Evolutionary conservation across 805 yeast species (phyloP), one percentile per base, ranked within the genome.

Genomic region (Metschnikowia shivogae): DNA sequence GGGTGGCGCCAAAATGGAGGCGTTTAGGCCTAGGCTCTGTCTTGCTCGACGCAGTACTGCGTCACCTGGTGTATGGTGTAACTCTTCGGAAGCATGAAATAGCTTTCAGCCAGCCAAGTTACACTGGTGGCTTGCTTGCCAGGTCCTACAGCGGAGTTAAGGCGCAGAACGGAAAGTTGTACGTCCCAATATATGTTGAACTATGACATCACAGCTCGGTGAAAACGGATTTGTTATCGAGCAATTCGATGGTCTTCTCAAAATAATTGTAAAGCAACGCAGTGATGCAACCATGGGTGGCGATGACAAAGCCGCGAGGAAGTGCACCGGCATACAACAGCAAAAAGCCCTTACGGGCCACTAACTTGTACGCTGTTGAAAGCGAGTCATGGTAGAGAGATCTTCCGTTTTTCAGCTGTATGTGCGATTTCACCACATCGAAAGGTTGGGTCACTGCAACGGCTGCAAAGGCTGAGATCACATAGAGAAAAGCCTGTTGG

Each of bases 401-500:
- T 56, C 73, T 73, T n/a, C 84, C 80, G 58, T 82, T 80, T 56
- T 81, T 78, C 57, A 89, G 79, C 64, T 89, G 97, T 79, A 89
- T 79, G 58, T 95, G 77, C 2, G 97, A 80, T 67, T 90, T 90
- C 39, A 90, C 65, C 2, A 88, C 87, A 65, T 90, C 97, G 26
- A 90, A 69, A 0, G 97, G 97, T 65, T 89, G 98, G 0, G 96
- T 90, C 0, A 78, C 68, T 0, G 78, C 80, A 19, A 88, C 86
- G 26, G 87, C 95, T 0, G 89, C 84, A 3, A 77, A 64, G 0
- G 93, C 81, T 2, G 95, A 80, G 1, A 79, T 70, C 5, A 69
- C 47, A 42, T 71, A 73, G 9, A 82, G 65, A 5, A 93, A 89
- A 8, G 81, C 53, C 61, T 64, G 69, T 46, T 68, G 70, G 3